Base-by-base conservation (phyloP, 2,329 filamentous ascomycete genomes). In the Colletotrichum cuscutae region DNA sequence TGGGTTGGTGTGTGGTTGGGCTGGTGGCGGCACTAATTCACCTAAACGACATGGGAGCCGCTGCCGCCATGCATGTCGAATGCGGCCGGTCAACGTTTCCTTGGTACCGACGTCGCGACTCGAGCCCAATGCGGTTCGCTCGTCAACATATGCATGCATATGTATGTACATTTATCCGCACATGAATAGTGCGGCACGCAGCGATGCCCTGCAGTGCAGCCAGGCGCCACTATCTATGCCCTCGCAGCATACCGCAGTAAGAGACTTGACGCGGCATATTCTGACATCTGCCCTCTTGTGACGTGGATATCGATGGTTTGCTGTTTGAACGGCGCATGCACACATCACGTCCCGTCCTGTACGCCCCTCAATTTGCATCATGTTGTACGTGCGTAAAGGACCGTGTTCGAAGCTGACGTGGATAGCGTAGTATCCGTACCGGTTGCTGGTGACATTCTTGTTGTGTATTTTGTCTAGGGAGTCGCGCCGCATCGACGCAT, bases 91-190 rank as follows among this genome's bases (percentile, higher is more conserved):
- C 64, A 63, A 68, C 58, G 53, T 58, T 59, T 72, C 52, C 24
- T 62, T 64, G 58, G 65, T 63, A 59, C 52, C 69, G 65, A 69
- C 30, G 60, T 72, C 70, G 70, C 70, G 70, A 72, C 70, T 72
- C 69, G 69, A 64, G 53, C 66, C 70, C 42, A 65, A 72, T 64
- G 66, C 66, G 60, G 70, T 56, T 72, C 65, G 65, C 65, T 72
- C 65, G 35, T 72, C 46, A 42, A 64, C 65, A 30, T 69, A 59
- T 59, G 58, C 59, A 72, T 72, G 69, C 69, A 60, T 64, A 26
- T 52, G 56, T 64, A 26, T 52, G 56, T 49, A 26, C 22, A 37
- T n/a, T 30, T 53, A 24, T 28, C 22, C 57, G 58, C 54, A 58
- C 66, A 63, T 53, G 53, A 69, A 69, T 61, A 68, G 32, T 61